Base-by-base conservation (phyloP, 768 basidiomycete species). In the Pleurotus tuoliensis region DNA sequence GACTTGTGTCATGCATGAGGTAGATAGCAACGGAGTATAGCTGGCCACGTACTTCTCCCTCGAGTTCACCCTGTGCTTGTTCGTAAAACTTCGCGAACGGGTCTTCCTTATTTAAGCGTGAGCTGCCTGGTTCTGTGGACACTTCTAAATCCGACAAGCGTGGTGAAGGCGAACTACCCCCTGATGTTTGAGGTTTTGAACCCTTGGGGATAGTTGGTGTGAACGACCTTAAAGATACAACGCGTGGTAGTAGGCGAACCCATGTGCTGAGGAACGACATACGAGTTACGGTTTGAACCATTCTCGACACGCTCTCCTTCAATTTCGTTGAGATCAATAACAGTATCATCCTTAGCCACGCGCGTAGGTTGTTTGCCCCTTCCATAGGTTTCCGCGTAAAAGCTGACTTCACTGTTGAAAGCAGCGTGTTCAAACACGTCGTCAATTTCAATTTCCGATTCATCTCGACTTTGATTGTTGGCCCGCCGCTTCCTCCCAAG, bases 11-110 rank as follows among this genome's bases (percentile, higher is more conserved):
- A 12, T 9, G 27, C 50, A 13, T 47, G 27, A 15, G 39, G 2
- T 24, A 37, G 47, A 40, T 27, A 30, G 39, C 25, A 43, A 37
- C 38, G 56, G 34, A 40, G 8, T 34, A 11, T 34, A 34, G 30
- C n/a, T 16, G n/a, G n/a, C 37, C 38, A 43, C 55, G 37, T 18
- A 16, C 39, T 57, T 67, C 69, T 13, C 67, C 72, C 22, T 82
- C 79, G 22, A 62, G 67, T 39, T 82, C 78, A 15, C 75, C 80
- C 47, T 69, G 77, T 2, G 87, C 88, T 61, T 76, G 69, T 3
- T 71, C 75, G 62, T 89, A 90, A 62, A 86, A 88, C 59, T 83
- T 79, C 0, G 80, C 80, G 52, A 90, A 70, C 0, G 88, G 86
- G 64, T 90, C 88, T 25, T 68, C 59, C 30, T 12, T 43, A 44